Evolutionary conservation across 345 rosid genomes (phyloP).

Genomic region (Salix purpurea): DNA sequence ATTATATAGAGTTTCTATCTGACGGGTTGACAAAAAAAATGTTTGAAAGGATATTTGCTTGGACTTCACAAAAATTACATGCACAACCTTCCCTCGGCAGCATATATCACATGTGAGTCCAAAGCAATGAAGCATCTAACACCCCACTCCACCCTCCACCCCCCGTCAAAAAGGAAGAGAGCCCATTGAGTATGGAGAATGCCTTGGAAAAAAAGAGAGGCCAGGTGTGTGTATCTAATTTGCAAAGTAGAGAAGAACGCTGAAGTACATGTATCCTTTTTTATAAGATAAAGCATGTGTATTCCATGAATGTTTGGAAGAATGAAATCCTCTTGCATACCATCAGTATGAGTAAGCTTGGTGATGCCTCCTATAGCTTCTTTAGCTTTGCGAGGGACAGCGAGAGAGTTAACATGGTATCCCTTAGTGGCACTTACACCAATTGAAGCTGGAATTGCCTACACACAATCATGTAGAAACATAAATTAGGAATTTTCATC

Average conservation of each 20-base stretch:
- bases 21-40: no score
- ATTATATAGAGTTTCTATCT: not conserved
- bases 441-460: constrained; percentile 93
- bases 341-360: constrained; percentile 80
- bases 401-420: constrained; percentile 94
- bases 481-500: constrained; percentile 2
- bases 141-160: no score
- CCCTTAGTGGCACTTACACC: constrained; percentile 85
- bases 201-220: no score
- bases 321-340: constrained; percentile 30
- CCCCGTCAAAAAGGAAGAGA: no score
- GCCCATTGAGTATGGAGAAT: no score
- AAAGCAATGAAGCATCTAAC: not conserved
- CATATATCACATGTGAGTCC: not conserved
- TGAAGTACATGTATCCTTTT: no score
- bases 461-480: constrained; percentile 7
- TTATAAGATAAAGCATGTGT: not conserved
- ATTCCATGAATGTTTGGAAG: not conserved
- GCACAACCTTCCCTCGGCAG: not conserved
- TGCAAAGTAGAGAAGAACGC: no score
- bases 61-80: no score
- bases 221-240: no score
- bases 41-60: no score
- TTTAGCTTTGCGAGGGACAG: constrained; percentile 96
- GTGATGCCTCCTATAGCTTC: constrained; percentile 99